Evolutionary conservation across 2,329 filamentous ascomycete genomes (phyloP), one percentile per base, ranked within the genome.

Genomic region (Rhytidhysteron rufulum): DNA sequence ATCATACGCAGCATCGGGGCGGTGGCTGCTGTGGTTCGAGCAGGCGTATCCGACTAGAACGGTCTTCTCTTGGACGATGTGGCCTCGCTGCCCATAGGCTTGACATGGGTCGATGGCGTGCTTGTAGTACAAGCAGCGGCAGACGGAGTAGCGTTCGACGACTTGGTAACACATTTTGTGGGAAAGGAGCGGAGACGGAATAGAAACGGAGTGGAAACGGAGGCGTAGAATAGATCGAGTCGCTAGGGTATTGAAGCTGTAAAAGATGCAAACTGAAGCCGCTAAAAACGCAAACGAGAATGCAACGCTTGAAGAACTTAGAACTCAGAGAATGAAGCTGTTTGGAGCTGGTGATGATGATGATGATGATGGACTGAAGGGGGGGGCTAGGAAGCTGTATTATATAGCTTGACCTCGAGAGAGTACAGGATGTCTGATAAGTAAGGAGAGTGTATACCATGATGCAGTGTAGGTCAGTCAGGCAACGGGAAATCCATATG

Each of bases 21-120:
- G 53, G 35, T 55, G 50, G 45, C 45, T 59, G 37, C 56, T 62
- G 61, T 88, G 85, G 19, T 62, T 64, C 33, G 70, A 65, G 68
- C 89, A 95, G 38, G 84, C 78, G 60, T 93, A 93, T 37, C 89
- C 90, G 18, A 95, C 88, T 16, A 87, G 73, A 37, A 95, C 85
- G 5, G 79, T 86, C 61, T 85, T 83, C 57, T 86, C 82, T 51
- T 88, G 80, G 42, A 90, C 71, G 33, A 57, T 55, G 58, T 95
- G 89, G 34, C 84, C 84, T 36, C 80, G 78, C 44, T 85, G 82
- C 45, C 85, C 86, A 61, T 88, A 88, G 25, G 80, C 74, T 35
- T 81, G 74, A 62, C 89, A 95, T 45, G 86, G 85, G 59, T 95
- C 89, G 54, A 95, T 77, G 34, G 86, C 82, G 64, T 95, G 90